A percentile compares a stretch with the other conserved stretches of the same genome.
phyloP scores from a whole-genome alignment of 192 early-diverging fungal genomes.

The Coemansia sp. region DNA sequence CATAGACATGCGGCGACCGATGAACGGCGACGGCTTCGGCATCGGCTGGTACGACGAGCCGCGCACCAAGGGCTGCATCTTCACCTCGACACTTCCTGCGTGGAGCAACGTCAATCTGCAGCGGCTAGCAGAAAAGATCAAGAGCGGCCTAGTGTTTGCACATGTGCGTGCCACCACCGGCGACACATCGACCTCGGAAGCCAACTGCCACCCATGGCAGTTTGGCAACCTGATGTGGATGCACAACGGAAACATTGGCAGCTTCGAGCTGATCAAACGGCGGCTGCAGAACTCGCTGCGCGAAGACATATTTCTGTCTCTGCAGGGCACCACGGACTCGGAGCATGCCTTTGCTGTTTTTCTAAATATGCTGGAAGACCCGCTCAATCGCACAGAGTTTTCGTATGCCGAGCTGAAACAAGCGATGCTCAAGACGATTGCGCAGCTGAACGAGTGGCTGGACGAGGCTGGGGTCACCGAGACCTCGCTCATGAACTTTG shows the following conservation, averaged over 20 bases:
- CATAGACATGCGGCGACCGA: slow-evolving; percentile 57
- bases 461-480: slow-evolving; percentile 60
- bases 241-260: slow-evolving; percentile 72
- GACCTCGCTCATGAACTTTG: slow-evolving; percentile 74
- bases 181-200: slow-evolving; percentile 64
- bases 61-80: slow-evolving; percentile 63
- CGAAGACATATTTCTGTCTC: slow-evolving; percentile 65
- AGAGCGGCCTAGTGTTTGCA: slow-evolving; percentile 69
- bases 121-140: slow-evolving; percentile 73
- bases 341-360: slow-evolving; percentile 81
- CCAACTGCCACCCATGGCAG: slow-evolving; percentile 66
- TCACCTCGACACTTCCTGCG: slow-evolving; percentile 75
- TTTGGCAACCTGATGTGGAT: slow-evolving; percentile 78
- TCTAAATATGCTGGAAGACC: slow-evolving; percentile 60
- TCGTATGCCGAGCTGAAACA: slow-evolving; percentile 58
- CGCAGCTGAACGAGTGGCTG: slow-evolving; percentile 67
- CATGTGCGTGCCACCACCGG: slow-evolving; percentile 76
- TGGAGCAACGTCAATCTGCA: slow-evolving; percentile 78
- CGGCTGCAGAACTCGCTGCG: slow-evolving; percentile 56
- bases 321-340: slow-evolving; percentile 78
- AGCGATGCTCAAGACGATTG: slow-evolving; percentile 74
- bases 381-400: slow-evolving; percentile 46
- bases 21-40: slow-evolving; percentile 82
- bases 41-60: slow-evolving; percentile 71
- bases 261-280: slow-evolving; percentile 68